Percentiles rank a stretch among this genome's conserved stretches.
These are phyloP conservation scores for Kernera saxatilis DNA, from an alignment of 345 rosid species.

Conservation along the genomic window DNA sequence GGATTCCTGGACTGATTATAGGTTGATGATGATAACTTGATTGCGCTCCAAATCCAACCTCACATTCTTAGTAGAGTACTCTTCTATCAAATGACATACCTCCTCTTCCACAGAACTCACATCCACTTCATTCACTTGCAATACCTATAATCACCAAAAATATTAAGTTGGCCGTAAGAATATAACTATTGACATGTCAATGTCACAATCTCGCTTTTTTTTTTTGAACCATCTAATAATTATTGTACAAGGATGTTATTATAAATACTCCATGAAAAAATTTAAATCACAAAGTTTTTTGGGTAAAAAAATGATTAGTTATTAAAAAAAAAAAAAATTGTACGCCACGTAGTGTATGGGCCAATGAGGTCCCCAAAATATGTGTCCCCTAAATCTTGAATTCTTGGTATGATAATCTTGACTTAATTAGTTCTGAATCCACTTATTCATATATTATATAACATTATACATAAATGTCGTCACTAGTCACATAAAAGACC, in stretches of 20 bases:
- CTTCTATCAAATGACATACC: too few species aligned
- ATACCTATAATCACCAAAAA: too few species aligned
- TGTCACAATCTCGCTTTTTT: background rate
- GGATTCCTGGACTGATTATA: too few species aligned
- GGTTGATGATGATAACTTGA: too few species aligned
- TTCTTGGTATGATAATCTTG: slow-evolving; percentile 53
- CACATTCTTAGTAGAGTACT: too few species aligned
- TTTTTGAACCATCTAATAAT: background rate
- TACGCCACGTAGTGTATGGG: background rate
- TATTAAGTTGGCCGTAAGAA: background rate
- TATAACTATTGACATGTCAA: background rate
- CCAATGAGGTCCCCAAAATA: slow-evolving; percentile 16
- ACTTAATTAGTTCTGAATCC: slow-evolving; percentile 26
- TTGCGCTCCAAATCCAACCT: too few species aligned
- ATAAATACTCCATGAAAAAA: background rate
- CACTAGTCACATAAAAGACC: background rate
- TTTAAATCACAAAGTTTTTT: background rate
- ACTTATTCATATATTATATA: background rate
- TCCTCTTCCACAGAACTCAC: too few species aligned
- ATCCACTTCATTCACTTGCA: too few species aligned
- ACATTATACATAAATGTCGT: background rate
- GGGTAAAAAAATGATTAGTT: background rate
- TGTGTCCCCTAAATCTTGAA: slow-evolving; percentile 27
- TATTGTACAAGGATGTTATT: background rate
- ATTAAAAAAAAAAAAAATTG: background rate